These are phyloP conservation scores for Ajuga chamaepitys DNA, from an alignment of 257 asterid genomes.

Conservation along the genomic window DNA sequence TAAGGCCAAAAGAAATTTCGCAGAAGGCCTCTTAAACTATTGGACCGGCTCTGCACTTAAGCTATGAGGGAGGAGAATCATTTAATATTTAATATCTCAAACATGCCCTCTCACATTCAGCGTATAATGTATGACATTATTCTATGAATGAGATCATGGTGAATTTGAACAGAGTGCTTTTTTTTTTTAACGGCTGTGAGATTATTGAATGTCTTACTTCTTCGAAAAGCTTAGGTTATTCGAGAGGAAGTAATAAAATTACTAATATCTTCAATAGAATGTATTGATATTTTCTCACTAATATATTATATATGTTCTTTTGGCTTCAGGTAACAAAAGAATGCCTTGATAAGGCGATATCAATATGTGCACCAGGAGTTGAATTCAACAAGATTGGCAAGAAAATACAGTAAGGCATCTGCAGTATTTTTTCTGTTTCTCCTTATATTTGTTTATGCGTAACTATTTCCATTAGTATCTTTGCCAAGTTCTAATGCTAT, in stretches of 20 bases:
- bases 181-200: too few relatives aligned
- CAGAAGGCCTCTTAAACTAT: too few relatives aligned
- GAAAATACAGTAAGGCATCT: slow-evolving; percentile 72
- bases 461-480: neutral
- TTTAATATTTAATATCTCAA: too few relatives aligned
- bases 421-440: slow-evolving; percentile 5
- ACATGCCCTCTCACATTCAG: neutral
- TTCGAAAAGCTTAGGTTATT: too few relatives aligned
- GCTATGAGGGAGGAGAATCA: neutral
- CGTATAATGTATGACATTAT: too few relatives aligned
- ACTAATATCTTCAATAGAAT: neutral
- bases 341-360: slow-evolving; percentile 75
- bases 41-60: too few relatives aligned
- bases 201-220: too few relatives aligned
- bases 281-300: neutral
- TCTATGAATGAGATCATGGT: too few relatives aligned
- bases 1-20: too few relatives aligned
- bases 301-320: neutral
- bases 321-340: slow-evolving; percentile 73
- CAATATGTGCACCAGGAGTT: slow-evolving; percentile 88
- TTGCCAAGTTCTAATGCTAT: neutral
- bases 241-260: too few relatives aligned
- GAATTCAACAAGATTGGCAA: slow-evolving; percentile 78
- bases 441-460: neutral
- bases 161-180: too few relatives aligned